Evolutionary conservation across 768 basidiomycete genomes (phyloP), one percentile per base, ranked within the genome.

Genomic region (Cyclocybe aegerita): DNA sequence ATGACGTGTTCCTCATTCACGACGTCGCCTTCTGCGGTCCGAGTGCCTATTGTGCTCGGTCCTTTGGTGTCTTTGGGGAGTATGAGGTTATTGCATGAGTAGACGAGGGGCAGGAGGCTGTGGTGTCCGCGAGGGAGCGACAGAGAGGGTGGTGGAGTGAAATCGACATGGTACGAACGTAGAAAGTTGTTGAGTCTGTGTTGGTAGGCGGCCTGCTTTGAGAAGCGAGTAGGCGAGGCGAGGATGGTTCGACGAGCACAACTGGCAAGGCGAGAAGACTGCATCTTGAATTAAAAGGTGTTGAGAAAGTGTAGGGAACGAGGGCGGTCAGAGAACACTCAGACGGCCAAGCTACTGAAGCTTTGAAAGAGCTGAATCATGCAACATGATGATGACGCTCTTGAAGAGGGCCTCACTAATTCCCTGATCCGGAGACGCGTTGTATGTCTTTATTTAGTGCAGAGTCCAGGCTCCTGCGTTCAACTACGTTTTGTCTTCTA

Each of bases 81-180:
- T 37, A 64, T 55, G 33, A 67, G 62, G 50, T 67, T 67, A 56
- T 63, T 67, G 42, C 58, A 65, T n/a, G 57, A 56, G 34, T 59
- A 53, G 11, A 67, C 58, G 0, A 65, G 42, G 3, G 65, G 64
- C n/a, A 65, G 55, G 10, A 67, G 48, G 50, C 57, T 62, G 39
- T 51, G 50, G 38, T 65, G 53, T n/a, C 63, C 63, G 8, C 36
- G 42, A 14, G 65, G 61, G 32, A 63, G 55, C 32, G 41, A 46
- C 32, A 65, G 58, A 9, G 64, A 61, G 17, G 49, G 43, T 1
- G 57, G 49, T 39, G 57, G 61, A 5, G 36, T 39, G 23, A 53
- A 52, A 48, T 57, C 60, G 35, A 49, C 45, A 35, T 57, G 57
- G 45, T 56, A 59, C 8, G 48, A 50, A n/a, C 54, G 54, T 5